Base-by-base conservation (phyloP, 192 early-diverging fungal species). In the Backusella luteola region DNA sequence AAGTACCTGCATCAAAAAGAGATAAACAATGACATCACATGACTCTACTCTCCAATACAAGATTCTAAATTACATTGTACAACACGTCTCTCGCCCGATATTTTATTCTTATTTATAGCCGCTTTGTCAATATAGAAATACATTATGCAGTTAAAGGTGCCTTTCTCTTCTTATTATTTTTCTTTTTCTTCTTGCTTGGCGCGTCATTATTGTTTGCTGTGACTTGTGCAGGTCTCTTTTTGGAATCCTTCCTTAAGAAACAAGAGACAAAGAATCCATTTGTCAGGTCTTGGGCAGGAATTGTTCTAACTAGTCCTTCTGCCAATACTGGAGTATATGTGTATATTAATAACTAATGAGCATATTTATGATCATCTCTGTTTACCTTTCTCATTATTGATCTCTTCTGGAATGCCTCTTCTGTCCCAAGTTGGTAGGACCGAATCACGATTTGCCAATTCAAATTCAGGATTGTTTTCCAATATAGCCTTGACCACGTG, bases 211-310 rank as follows among this genome's bases (percentile, higher is more conserved):
- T 49, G 63, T 49, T 34, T 15, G 0, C 4, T 66, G 59, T 71
- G 14, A 29, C 76, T 34, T 70, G 67, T 21, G 35, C 15, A 6
- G 71, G n/a, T 34, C 71, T 44, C 72, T 73, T 78, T 14, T 67
- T 69, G 7, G 39, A 15, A n/a, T 38, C 34, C 67, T 87, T 86
- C 15, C 92, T 83, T 41, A 92, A 91, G 89, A 99, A 98, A 66
- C 94, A 90, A 0, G 97, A 95, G 5, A 98, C 98, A 92, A 99
- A 99, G 78, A 99, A 99, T 6, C 98, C 98, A 78, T 97, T 98
- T 46, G 91, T 94, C 38, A 86, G 83, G 85, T 99, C 98, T 75
- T 89, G 85, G 21, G 89, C 86, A 0, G 96, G 96, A 29, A 88
- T 76, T 6, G 94, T 92, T 29, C 98, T 87, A 15, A 98, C 89